Evolutionary conservation across 1,284 basidiomycete species (phyloP), one percentile per base, ranked within the genome.

Genomic region (Ustilago loliicola): DNA sequence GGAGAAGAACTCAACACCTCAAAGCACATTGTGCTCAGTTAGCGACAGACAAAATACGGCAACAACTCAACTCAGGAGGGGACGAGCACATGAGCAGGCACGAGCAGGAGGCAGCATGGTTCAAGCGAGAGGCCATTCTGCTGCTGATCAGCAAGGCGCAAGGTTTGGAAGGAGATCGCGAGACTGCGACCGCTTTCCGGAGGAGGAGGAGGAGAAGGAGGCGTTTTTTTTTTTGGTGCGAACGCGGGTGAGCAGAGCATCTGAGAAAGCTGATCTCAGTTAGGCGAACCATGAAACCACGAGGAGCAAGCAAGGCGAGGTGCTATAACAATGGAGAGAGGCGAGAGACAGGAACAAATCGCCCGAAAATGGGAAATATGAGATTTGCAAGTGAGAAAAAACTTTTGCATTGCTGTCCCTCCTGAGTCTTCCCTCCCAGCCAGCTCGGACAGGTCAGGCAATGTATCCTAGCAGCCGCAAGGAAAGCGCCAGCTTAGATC

Each of bases 221-320:
- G 30, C 3, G 19, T n/a, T n/a, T n/a, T n/a, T n/a, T n/a, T n/a
- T n/a, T n/a, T n/a, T n/a, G n/a, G n/a, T 29, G 30, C 10, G 51
- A 30, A 32, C 11, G 6, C 50, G 29, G 21, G 30, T 32, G 36
- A 23, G 29, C 32, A 34, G 9, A 36, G 56, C 30, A 29, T 19
- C 42, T 25, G 8, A 47, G 32, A 11, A 40, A 40, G 29, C 27
- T 21, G 53, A 32, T 34, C 55, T 65, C 62, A 55, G 48, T 27
- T 58, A 52, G 19, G 21, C 62, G 51, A 52, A 23, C 47, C 32
- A 52, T 19, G 47, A 40, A 65, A 51, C 62, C 62, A 65, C 62
- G 62, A 65, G 54, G 45, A 51, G 45, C 61, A 40, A 36, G 30
- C n/a, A 10, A n/a, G 32, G 30, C 27, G 19, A 38, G 58, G 3